Base-by-base conservation (phyloP, 495 filamentous ascomycete species). In the Aspergillus heteromorphus region DNA sequence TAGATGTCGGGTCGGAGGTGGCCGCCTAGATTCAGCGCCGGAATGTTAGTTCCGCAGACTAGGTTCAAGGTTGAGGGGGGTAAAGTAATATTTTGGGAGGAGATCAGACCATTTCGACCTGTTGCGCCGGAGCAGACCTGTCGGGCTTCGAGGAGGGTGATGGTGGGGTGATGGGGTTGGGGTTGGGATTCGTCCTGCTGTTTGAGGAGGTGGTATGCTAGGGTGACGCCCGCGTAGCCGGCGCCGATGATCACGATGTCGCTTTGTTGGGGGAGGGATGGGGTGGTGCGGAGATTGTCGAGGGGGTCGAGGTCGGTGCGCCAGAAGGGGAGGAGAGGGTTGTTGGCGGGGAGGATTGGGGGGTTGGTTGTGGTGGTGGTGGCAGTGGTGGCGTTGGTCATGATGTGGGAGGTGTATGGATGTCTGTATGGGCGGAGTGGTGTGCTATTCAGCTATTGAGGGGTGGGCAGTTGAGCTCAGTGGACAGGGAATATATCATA, bases 181-280 rank as follows among this genome's bases (percentile, higher is more conserved):
- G 3, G 43, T 5, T 51, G 9, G 54, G 45, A 20, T 55, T 27
- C 7, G 41, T 25, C 25, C 25, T 67, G 51, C n/a, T 54, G 55
- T 29, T 62, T 65, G 4, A 86, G 73, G 1, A 89, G 70, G 40
- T 83, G 75, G 71, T 80, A 85, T 3, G 87, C 85, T 5, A 83
- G 66, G 1, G 77, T 74, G 0, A 83, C 76, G 10, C 87, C 87
- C 2, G 83, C 82, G 53, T 88, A 89, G 6, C 87, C 87, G 50
- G 81, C 83, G 8, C 87, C 87, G 34, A 90, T 81, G 21, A 90
- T 83, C n/a, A 89, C 70, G 7, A 79, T 78, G 42, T 88, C 83
- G 29, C 74, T 79, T 7, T 69, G 63, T 0, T 51, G 23, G 16
- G 80, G 84, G 11, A 86, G 73, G 5, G 69, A 64, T n/a, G 62